A percentile compares a stretch with the other conserved stretches of the same genome.
Evolutionary conservation across 1,284 basidiomycete species (phyloP).

Genomic region (Ganoderma multipileum): DNA sequence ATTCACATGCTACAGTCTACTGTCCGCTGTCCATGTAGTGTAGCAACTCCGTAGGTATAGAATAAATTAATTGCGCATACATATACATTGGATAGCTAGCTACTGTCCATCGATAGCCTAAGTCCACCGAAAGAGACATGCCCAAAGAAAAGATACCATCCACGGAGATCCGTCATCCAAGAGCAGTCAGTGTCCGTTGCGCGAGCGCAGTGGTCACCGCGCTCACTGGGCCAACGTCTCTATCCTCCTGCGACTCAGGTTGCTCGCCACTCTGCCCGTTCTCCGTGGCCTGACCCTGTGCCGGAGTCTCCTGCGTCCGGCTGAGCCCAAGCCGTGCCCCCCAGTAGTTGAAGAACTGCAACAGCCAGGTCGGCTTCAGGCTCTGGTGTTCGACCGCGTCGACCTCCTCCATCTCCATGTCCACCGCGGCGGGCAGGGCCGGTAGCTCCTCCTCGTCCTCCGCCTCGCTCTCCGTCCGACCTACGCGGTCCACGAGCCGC

Average conservation of each 20-base stretch:
- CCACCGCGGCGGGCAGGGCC: slow-evolving; percentile 36
- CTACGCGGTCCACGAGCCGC: slow-evolving; percentile 67
- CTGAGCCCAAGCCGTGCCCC: slow-evolving; percentile 50
- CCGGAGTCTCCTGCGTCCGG: slow-evolving; percentile 22
- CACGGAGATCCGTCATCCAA: background rate
- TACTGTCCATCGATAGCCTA: slow-evolving; percentile 28
- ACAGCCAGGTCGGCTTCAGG: slow-evolving; percentile 76
- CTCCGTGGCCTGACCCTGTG: slow-evolving; percentile 12
- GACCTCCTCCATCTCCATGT: slow-evolving; percentile 49
- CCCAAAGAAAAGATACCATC: slow-evolving; percentile 6
- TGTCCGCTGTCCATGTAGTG: slow-evolving; percentile 5
- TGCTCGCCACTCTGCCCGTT: slow-evolving; percentile 5
- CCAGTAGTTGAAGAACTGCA: slow-evolving; percentile 78
- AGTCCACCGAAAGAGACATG: slow-evolving; percentile 10
- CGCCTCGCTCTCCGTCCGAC: slow-evolving; percentile 76
- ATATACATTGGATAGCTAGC: slow-evolving; percentile 35
- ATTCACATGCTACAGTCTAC: slow-evolving; percentile 3
- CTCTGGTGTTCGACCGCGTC: slow-evolving; percentile 62
- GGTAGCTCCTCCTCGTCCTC: slow-evolving; percentile 68
- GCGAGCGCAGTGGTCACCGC: slow-evolving; percentile 28
- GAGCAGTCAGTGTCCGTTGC: slow-evolving; percentile 19
- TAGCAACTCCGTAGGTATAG: slow-evolving; percentile 11
- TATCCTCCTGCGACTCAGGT: background rate
- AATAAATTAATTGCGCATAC: slow-evolving; percentile 37
- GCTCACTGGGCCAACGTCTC: slow-evolving; percentile 1